Conservation (phyloP, 108 stramenopile species). For the Licmophora abbreviata region DNA sequence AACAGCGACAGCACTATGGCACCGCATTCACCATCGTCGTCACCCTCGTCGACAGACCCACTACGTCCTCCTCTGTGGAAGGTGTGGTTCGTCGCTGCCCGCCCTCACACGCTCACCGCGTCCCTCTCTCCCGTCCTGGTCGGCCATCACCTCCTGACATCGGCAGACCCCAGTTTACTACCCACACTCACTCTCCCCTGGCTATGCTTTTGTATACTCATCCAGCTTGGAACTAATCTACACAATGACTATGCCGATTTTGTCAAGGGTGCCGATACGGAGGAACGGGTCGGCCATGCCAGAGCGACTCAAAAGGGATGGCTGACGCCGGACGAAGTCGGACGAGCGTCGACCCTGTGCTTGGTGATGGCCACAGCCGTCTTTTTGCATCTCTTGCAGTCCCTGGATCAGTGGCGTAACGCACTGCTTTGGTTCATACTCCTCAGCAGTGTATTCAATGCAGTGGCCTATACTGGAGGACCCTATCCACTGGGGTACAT, state of each 20-base stretch:
- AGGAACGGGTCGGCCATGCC: constrained; percentile 78
- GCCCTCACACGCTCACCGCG: constrained; percentile 88
- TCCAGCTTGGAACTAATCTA: constrained; percentile 82
- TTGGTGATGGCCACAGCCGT: constrained; percentile 32
- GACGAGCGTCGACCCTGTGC: constrained; percentile 40
- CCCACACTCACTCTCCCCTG: constrained; percentile 11
- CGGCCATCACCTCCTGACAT: constrained; percentile 20
- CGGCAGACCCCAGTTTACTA: constrained; percentile 2
- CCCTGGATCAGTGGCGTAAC: constrained; percentile 7
- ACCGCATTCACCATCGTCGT: no score
- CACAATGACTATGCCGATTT: constrained; percentile 92
- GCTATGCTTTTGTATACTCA: constrained; percentile 42
- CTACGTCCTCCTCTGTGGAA: constrained; percentile 51
- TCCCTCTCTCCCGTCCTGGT: constrained; percentile 65
- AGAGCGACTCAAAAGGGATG: constrained; percentile 87
- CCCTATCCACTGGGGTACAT: constrained; percentile 85
- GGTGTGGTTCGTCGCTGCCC: constrained; percentile 71
- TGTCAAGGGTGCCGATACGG: constrained; percentile 78
- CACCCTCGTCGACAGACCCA: no score
- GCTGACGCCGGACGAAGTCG: constrained; percentile 69
- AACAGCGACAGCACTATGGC: no score
- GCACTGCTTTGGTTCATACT: constrained; percentile 24
- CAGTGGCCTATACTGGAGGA: constrained; percentile 81
- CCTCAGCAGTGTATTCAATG: constrained; percentile 64
- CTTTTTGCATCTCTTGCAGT: constrained; percentile 32